These are phyloP conservation scores for Otatea glauca DNA, from an alignment of 176 grass and related monocot species.

Conservation along the genomic window DNA sequence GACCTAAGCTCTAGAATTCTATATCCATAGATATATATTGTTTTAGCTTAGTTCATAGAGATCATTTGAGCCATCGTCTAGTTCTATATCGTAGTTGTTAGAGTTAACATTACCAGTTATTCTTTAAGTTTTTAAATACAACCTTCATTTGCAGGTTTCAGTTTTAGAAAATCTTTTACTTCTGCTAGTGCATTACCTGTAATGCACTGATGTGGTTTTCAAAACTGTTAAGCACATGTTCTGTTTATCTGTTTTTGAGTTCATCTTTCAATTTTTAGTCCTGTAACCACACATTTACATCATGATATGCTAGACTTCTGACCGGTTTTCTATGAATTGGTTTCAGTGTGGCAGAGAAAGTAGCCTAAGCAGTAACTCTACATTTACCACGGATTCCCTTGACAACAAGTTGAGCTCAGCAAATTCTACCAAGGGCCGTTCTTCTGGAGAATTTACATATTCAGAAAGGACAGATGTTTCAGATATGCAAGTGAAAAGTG, in stretches of 20 bases:
- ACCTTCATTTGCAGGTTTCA: background rate
- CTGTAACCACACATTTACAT: slow-evolving; percentile 7
- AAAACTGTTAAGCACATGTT: background rate
- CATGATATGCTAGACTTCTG: slow-evolving; percentile 24
- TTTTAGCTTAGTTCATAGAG: background rate
- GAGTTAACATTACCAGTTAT: background rate
- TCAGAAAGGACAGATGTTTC: slow-evolving; percentile 78
- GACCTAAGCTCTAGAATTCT: background rate
- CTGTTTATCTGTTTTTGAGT: background rate
- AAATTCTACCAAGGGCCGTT: slow-evolving; percentile 65
- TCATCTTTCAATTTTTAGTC: background rate
- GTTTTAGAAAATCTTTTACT: slow-evolving; percentile 4
- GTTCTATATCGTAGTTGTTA: background rate
- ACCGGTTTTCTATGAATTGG: slow-evolving; percentile 18
- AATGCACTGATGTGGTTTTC: background rate
- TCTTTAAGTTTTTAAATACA: background rate
- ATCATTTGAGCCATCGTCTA: background rate
- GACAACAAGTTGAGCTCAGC: slow-evolving; percentile 82
- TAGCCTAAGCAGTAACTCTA: slow-evolving; percentile 81
- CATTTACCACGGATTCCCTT: slow-evolving; percentile 54
- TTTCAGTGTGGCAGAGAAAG: slow-evolving; percentile 82
- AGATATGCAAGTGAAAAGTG: slow-evolving; percentile 93
- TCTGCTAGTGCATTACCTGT: background rate
- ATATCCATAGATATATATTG: background rate
- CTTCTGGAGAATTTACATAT: slow-evolving; percentile 63